Base-by-base conservation (phyloP, 768 basidiomycete genomes). In the Porphyrellus cyaneotinctus region DNA sequence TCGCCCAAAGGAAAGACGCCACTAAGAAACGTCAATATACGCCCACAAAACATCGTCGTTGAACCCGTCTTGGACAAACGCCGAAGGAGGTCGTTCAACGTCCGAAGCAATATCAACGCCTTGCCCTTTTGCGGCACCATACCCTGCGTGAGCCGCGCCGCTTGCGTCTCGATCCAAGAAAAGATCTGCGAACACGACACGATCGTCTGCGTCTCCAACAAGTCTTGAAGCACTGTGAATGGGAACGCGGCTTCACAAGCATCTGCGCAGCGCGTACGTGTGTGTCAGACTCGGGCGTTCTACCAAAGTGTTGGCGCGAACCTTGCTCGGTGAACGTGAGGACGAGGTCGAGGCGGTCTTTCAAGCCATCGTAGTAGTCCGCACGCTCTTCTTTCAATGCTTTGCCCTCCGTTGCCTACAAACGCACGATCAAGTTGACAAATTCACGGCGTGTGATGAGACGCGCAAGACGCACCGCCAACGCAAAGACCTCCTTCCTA, bases 71-170 rank as follows among this genome's bases (percentile, higher is more conserved):
- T 94, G 36, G 91, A 94, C 12, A 95, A 76, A 1, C 92, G 82
- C 9, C 91, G 80, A 2, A 95, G 76, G 2, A 95, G 79, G 59
- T 94, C 92, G 63, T 97, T 97, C 37, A 94, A 75, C 18, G 87
- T 87, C 44, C 93, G 82, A 23, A 95, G 77, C 14, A 97, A 78
- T 49, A 88, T 76, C 35, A 94, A 84, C 3, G 91, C 91, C 66
- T 93, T 93, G 53, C 88, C 90, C 69, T 91, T 91, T 71, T 88
- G 84, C 1, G 91, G 90, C 6, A 87, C 79, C 82, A 93, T 84
- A 45, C 80, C 84, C 53, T 82, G 77, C 0, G 89, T 94, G 33
- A 94, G 76, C 15, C 87, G 78, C 15, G 75, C 70, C 1, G 85
- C 80, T 24, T 88, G 83, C 51, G 69, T 68, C 72, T 95, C 91